Conservation (phyloP, 2,329 filamentous ascomycete species). For the Cladobotryum mycophilum region DNA sequence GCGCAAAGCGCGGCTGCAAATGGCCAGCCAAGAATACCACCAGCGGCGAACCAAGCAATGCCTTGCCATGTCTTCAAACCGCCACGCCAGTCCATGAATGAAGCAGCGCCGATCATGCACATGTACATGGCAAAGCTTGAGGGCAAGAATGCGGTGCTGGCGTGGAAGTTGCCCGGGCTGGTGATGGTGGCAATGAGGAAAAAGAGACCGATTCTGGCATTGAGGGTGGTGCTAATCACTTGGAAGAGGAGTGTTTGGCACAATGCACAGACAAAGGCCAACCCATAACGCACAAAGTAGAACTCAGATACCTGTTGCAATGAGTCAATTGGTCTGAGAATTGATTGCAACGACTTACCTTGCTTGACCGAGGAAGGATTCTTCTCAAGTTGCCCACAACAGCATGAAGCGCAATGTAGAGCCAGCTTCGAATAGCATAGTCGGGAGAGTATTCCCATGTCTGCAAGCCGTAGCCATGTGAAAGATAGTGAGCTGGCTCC, state of each 20-base stretch:
- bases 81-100: slow-evolving; percentile 85
- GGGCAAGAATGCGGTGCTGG: slow-evolving; percentile 78
- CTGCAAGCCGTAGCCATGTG: slow-evolving; percentile 86
- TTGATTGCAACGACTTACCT: slow-evolving; percentile 34
- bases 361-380: slow-evolving; percentile 55
- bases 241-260: slow-evolving; percentile 80
- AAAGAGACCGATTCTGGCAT: slow-evolving; percentile 76
- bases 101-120: slow-evolving; percentile 74
- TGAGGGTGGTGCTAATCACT: slow-evolving; percentile 68
- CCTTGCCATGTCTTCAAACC: slow-evolving; percentile 74
- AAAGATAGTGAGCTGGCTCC: slow-evolving; percentile 93
- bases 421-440: slow-evolving; percentile 92
- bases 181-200: slow-evolving; percentile 72
- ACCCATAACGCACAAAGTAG: slow-evolving; percentile 71
- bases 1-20: slow-evolving; percentile 78
- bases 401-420: slow-evolving; percentile 79
- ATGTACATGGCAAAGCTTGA: slow-evolving; percentile 98
- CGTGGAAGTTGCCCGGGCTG: slow-evolving; percentile 90
- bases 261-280: slow-evolving; percentile 71
- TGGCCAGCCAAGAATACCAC: slow-evolving; percentile 85
- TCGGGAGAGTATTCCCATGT: slow-evolving; percentile 98
- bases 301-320: slow-evolving; percentile 60
- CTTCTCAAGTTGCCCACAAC: slow-evolving; percentile 60
- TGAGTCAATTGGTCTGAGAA: neutral
- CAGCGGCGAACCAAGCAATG: slow-evolving; percentile 85